Base-by-base conservation (phyloP, 2,329 filamentous ascomycete species). In the Dissoconium aciculare region DNA sequence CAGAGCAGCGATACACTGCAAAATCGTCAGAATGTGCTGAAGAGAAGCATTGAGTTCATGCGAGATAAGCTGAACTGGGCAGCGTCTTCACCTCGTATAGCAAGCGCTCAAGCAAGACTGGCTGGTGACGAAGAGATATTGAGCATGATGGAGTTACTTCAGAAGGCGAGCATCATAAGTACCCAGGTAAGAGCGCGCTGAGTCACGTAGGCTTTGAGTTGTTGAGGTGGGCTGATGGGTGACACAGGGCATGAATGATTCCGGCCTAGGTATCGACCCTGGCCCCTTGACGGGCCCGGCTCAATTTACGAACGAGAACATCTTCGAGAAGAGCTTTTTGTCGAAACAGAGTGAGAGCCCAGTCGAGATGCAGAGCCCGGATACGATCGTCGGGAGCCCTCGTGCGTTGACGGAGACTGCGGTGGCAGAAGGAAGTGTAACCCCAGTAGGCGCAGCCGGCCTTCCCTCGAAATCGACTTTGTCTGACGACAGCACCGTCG, bases 1-100 rank as follows among this genome's bases (percentile, higher is more conserved):
- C 85, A 93, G 56, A 87, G 85, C 3, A 85, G 93, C 50, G 87
- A 95, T 39, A 74, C 83, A 39, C 67, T 95, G 33, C 81, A 93
- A 53, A 93, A 73, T 53, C 78, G 89, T 32, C 85, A 95, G 54
- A 92, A 83, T 62, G 78, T 93, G 17, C 56, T 98, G 48, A 93
- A 92, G 58, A 71, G 87, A 36, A 92, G 85, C 5, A 77, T 94
- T 50, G 89, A 95, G 55, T 94, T 95, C 51, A 91, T 98, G 79
- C 79, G 81, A 50, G 84, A 94, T 52, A 80, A 81, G 41, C 70
- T 91, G 57, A 80, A 80, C 40, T 87, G 83, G 77, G 71, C 78
- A 17, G 68, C 75, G 17, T 72, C 71, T 31, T 79, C 78, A 50
- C 72, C 79, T 10, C 81, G 73, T 8, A 73, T 93, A 43, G 76